A percentile compares a stretch with the other conserved stretches of the same genome.
Conservation (phyloP, 1,284 basidiomycete species). For the Cryptococcus jaspeensis region DNA sequence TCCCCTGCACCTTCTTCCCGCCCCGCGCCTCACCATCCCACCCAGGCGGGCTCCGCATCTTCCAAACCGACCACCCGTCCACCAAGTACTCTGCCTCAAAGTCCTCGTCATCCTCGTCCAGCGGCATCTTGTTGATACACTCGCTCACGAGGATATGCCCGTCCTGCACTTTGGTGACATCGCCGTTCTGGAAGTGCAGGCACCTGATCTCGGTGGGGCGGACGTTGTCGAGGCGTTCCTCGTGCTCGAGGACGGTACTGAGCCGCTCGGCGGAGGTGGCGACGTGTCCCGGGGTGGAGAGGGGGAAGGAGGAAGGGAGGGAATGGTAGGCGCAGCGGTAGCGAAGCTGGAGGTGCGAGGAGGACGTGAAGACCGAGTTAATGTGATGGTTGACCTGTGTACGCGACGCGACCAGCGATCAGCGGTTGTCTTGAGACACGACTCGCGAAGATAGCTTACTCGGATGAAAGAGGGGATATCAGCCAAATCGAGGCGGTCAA, state of each 20-base stretch:
- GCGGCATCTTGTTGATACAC: not conserved
- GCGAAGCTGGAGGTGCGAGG: slow-evolving; percentile 3
- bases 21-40: not conserved
- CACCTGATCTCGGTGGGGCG: slow-evolving; percentile 5
- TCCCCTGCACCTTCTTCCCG: slow-evolving; percentile 2
- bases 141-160: slow-evolving; percentile 2
- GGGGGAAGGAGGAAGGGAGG: not conserved
- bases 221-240: not conserved
- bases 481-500: no score
- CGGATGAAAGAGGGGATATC: no score
- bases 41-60: not conserved
- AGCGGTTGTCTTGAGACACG: no score
- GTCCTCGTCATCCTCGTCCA: not conserved
- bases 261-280: not conserved
- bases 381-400: slow-evolving; percentile 2
- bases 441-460: no score
- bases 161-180: not conserved
- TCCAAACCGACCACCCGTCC: slow-evolving; percentile 4
- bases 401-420: no score
- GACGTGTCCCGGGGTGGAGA: not conserved
- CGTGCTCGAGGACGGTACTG: not conserved
- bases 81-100: not conserved
- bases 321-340: not conserved
- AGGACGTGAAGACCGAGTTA: slow-evolving; percentile 1
- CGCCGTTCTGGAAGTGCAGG: not conserved